Evolutionary conservation across 345 rosid species (phyloP).

Genomic region (Eucalyptus curtisii): DNA sequence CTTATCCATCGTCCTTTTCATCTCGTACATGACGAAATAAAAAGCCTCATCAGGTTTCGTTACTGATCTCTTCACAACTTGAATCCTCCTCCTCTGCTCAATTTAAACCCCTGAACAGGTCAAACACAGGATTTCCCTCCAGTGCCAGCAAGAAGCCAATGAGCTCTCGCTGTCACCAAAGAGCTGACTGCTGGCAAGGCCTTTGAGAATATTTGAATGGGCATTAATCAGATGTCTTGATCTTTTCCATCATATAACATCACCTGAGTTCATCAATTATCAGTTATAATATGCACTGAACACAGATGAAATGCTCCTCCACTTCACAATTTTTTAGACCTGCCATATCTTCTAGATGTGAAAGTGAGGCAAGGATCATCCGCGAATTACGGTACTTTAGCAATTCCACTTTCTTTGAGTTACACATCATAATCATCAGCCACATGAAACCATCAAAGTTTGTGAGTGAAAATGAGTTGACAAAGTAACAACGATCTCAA

Average conservation of each 20-base stretch:
- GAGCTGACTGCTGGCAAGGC: not conserved
- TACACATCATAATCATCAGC: not conserved
- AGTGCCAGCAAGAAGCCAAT: not conserved
- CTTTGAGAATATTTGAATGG: not conserved
- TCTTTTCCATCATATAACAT: not conserved
- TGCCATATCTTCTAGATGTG: not conserved
- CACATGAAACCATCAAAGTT: not conserved
- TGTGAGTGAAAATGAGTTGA: not conserved
- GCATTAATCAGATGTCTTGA: not conserved
- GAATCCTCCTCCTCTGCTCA: not conserved
- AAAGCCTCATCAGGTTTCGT: not conserved
- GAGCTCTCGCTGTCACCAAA: not conserved
- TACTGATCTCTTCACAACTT: not conserved
- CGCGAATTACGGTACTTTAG: not conserved
- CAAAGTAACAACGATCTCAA: slow-evolving; percentile 4
- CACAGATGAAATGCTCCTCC: not conserved
- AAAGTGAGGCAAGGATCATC: not conserved
- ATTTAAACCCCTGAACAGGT: not conserved
- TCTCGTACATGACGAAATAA: not conserved
- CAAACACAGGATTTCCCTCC: not conserved
- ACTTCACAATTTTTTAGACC: not conserved
- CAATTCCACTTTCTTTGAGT: not conserved
- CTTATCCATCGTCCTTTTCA: not conserved
- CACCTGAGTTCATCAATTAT: not conserved
- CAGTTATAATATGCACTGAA: not conserved